Evolutionary conservation across 1,284 basidiomycete genomes (phyloP), one percentile per base, ranked within the genome.

Genomic region (Trichosporon sp.): DNA sequence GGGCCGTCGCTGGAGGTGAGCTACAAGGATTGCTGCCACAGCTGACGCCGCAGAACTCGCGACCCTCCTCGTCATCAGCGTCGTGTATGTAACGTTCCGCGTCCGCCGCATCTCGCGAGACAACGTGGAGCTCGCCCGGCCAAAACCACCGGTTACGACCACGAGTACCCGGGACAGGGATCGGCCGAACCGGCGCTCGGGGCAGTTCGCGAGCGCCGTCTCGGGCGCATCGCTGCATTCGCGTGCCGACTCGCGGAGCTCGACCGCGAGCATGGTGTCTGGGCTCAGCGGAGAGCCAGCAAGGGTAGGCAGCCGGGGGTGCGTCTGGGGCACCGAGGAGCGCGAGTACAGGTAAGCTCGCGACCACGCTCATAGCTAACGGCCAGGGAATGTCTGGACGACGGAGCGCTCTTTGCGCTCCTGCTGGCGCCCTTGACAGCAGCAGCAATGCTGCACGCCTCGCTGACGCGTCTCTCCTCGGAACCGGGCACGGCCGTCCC

Each of bases 331-430:
- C 5, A 81, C 80, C 3, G 78, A 79, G 59, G 75, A 73, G 62
- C 61, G 78, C 23, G 76, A 81, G 59, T 80, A 79, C 60, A 69
- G 78, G 77, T 78, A 23, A 62, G 77, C 67, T 7, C 6, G 19
- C 14, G 58, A 7, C 27, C 4, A 3, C 11, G 9, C 14, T 3
- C 4, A 21, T 2, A 27, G 40, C 61, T 65, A 62, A 71, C 60
- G 46, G 25, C 36, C 73, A 92, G 91, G 70, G 86, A 90, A 64
- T 89, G 88, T 56, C 80, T 85, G 9, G 92, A 94, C 76, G 92
- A 95, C 74, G 92, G 92, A 4, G 86, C 89, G 27, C 81, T 91
- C 66, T 92, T 89, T 44, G 91, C 89, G 1, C 81, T 93, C 7
- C 83, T 92, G 16, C 83, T 92, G 31, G 88, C 87, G 7, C 91